Evolutionary conservation across 2,329 filamentous ascomycete genomes (phyloP).

Genomic region (Claviceps maximensis): DNA sequence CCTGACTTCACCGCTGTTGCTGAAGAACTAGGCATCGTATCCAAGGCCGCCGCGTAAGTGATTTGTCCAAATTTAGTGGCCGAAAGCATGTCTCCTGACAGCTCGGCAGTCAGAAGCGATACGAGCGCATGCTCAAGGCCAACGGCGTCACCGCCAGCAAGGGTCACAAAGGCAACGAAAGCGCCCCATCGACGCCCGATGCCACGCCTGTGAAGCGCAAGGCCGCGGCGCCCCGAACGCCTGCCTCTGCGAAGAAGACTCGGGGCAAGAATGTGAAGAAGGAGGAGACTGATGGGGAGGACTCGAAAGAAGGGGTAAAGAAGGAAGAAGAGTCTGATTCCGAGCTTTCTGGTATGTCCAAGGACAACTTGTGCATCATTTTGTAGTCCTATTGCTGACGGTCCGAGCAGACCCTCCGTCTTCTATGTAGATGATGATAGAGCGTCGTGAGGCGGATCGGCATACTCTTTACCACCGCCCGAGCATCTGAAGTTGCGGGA

Average conservation of each 20-base stretch:
- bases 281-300: conserved; percentile 14
- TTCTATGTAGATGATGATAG: background rate
- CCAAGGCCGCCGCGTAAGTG: conserved; percentile 58
- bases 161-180: conserved; percentile 5
- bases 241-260: conserved; percentile 14
- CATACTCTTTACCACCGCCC: too few species aligned
- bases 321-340: conserved; percentile 14
- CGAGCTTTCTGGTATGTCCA: conserved; percentile 14
- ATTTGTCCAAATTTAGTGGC: background rate
- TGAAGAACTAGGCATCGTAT: conserved; percentile 46
- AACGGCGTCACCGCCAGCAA: conserved; percentile 29
- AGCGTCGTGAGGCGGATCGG: too few species aligned
- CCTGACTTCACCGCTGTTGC: conserved; percentile 55
- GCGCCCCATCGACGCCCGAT: conserved; percentile 2
- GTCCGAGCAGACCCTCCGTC: background rate
- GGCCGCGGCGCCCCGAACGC: conserved; percentile 12
- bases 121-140: conserved; percentile 51
- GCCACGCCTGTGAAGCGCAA: conserved; percentile 18
- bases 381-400: background rate
- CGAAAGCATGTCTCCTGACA: background rate
- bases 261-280: conserved; percentile 14
- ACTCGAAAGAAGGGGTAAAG: conserved; percentile 10
- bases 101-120: conserved; percentile 46
- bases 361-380: background rate
- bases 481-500: too few species aligned